phyloP scores from a whole-genome alignment of 148 eudicot species.

The Rhododendron kiyosumense region DNA sequence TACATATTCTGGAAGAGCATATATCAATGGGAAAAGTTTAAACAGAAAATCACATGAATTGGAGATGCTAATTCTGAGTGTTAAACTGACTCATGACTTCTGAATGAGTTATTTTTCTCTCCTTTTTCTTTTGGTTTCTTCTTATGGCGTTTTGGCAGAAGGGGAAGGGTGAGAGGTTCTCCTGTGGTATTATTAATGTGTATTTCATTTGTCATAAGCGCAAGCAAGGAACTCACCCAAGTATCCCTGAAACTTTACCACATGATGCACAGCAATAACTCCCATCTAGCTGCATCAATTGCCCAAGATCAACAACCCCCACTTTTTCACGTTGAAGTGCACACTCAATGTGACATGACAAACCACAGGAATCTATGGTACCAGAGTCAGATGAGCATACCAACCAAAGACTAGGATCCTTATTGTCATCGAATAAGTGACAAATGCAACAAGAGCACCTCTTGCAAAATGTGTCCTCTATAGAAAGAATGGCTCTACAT shows the following conservation, averaged over 20 bases:
- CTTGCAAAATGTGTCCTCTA: slow-evolving; percentile 65
- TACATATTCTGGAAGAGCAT: neutral
- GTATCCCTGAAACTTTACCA: slow-evolving; percentile 82
- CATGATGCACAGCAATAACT: slow-evolving; percentile 88
- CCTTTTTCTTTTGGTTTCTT: neutral
- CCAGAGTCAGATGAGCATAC: slow-evolving; percentile 71
- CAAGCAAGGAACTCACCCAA: slow-evolving; percentile 53
- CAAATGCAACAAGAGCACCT: slow-evolving; percentile 97
- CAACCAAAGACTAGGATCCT: slow-evolving; percentile 95
- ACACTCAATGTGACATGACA: slow-evolving; percentile 92
- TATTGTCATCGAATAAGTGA: slow-evolving; percentile 78
- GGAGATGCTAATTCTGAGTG: neutral
- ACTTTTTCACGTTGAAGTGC: slow-evolving; percentile 56
- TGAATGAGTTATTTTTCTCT: neutral
- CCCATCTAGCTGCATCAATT: slow-evolving; percentile 78
- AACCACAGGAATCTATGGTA: slow-evolving; percentile 58
- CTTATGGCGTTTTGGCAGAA: neutral
- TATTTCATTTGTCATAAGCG: neutral
- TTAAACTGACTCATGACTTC: neutral
- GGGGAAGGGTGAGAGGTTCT: neutral
- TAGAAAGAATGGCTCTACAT: slow-evolving; percentile 59
- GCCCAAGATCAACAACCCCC: slow-evolving; percentile 81
- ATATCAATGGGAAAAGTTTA: neutral
- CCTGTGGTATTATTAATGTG: neutral
- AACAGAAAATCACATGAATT: neutral